Evolutionary conservation across 2,329 filamentous ascomycete genomes (phyloP).

Genomic region (Plectosphaerella sp.): DNA sequence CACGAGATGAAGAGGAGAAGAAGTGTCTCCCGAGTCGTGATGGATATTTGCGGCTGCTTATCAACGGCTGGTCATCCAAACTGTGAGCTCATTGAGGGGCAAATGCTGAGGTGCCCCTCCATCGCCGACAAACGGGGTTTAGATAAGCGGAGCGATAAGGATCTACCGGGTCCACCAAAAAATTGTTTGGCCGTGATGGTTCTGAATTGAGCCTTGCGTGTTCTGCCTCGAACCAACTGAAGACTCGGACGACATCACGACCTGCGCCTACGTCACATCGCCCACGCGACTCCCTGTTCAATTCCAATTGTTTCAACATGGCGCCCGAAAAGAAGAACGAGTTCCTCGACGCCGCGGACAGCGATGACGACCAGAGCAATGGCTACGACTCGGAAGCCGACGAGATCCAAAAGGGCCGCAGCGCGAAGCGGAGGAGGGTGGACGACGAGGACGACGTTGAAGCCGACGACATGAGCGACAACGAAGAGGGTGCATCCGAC

Average conservation of each 20-base stretch:
- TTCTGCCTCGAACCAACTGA: too few species aligned
- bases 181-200: background rate
- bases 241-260: background rate
- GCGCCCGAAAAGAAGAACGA: conserved; percentile 66
- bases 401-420: conserved; percentile 61
- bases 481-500: conserved; percentile 25
- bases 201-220: too few species aligned
- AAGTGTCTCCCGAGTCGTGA: background rate
- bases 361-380: conserved; percentile 52
- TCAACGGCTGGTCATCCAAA: conserved; percentile 2
- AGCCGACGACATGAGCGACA: conserved; percentile 31
- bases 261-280: background rate
- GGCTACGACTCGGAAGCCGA: conserved; percentile 65
- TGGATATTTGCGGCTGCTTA: background rate
- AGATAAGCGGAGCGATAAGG: conserved; percentile 4
- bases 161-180: background rate
- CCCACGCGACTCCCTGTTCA: background rate
- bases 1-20: background rate
- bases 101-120: conserved; percentile 2
- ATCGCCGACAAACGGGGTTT: background rate
- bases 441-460: conserved; percentile 33
- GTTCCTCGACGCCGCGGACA: conserved; percentile 60
- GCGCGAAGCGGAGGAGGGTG: conserved; percentile 60
- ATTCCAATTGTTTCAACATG: conserved; percentile 38
- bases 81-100: conserved; percentile 12